A percentile compares a stretch with the other conserved stretches of the same genome.
These are phyloP conservation scores for Bolboschoenus planiculmis DNA, from an alignment of 176 grass and related monocot species.

Conservation along the genomic window DNA sequence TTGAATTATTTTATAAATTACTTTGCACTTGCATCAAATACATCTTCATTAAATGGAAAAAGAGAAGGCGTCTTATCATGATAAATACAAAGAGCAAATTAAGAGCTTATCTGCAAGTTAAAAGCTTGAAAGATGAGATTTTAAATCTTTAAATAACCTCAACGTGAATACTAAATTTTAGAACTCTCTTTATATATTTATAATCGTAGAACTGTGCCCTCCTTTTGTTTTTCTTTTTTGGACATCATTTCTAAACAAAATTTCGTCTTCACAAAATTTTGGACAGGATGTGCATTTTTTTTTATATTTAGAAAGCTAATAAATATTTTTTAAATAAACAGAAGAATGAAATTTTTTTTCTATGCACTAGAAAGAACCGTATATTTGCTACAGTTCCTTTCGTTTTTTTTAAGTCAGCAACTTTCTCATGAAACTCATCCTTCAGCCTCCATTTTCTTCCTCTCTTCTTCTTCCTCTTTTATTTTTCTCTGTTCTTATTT, in stretches of 20 bases:
- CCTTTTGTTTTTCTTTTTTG: background rate
- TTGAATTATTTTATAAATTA: too few species aligned
- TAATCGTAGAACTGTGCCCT: background rate
- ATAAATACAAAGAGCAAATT: background rate
- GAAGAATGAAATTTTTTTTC: too few species aligned
- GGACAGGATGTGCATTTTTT: background rate
- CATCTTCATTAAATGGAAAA: background rate
- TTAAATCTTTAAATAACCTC: background rate
- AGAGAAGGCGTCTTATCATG: background rate
- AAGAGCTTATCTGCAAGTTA: background rate
- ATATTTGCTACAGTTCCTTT: too few species aligned
- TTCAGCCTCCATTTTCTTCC: too few species aligned
- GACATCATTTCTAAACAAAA: background rate
- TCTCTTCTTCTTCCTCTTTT: too few species aligned
- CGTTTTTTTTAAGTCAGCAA: too few species aligned
- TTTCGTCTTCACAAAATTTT: background rate
- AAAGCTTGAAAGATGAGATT: background rate
- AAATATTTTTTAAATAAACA: too few species aligned
- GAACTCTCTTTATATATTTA: background rate
- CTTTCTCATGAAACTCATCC: too few species aligned
- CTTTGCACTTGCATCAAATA: background rate
- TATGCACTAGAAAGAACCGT: too few species aligned
- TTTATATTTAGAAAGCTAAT: too few species aligned
- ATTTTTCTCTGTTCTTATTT: too few species aligned
- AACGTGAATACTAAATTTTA: background rate